phyloP scores from a whole-genome alignment of 495 filamentous ascomycete genomes.

The Neurospora pannonica region DNA sequence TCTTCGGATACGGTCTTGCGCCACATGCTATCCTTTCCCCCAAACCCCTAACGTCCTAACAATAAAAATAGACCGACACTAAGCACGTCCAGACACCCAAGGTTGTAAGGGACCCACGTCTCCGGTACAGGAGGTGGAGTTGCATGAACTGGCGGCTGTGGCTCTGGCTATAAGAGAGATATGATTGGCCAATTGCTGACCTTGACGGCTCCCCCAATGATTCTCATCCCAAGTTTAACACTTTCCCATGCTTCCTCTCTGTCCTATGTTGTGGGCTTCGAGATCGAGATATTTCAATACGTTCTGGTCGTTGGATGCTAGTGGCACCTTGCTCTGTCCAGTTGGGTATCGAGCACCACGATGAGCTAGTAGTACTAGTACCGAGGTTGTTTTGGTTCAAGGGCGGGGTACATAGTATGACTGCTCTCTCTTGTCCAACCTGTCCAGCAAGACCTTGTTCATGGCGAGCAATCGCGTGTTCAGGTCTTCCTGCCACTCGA shows the following conservation, averaged over 20 bases:
- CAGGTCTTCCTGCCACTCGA: conserved; percentile 13
- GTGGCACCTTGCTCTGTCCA: neutral
- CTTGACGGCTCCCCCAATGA: neutral
- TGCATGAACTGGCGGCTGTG: neutral
- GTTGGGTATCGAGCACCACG: neutral
- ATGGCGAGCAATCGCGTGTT: conserved; percentile 10
- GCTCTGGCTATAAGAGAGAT: neutral
- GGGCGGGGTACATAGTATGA: neutral
- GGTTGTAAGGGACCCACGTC: neutral
- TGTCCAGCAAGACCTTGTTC: conserved; percentile 7
- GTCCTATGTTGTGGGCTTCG: neutral
- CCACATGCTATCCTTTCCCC: neutral
- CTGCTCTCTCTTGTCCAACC: neutral
- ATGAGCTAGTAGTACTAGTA: neutral
- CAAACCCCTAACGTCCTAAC: neutral
- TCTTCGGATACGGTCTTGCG: neutral
- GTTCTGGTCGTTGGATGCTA: neutral
- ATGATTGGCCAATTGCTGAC: neutral
- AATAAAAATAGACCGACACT: neutral
- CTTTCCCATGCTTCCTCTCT: neutral
- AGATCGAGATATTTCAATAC: neutral
- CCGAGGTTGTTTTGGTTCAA: neutral
- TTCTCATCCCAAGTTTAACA: neutral
- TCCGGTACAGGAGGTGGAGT: neutral
- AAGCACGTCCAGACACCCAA: neutral